phyloP scores from a whole-genome alignment of 2,329 filamentous ascomycete species.

The Fusarium paranaense region DNA sequence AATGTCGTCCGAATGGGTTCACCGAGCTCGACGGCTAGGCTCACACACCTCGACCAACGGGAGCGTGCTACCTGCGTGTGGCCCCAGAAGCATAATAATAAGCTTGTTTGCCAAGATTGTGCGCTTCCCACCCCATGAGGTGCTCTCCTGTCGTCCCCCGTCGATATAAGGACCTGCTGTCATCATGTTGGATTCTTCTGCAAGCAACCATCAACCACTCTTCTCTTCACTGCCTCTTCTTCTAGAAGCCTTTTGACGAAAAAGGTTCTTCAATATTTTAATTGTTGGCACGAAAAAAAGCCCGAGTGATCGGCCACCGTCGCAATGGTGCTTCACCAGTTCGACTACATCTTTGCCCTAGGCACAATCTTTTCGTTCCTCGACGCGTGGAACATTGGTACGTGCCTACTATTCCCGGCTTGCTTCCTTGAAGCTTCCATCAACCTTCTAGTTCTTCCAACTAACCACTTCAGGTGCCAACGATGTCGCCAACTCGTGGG shows the following conservation, averaged over 20 bases:
- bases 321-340: conserved; percentile 57
- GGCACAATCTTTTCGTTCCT: conserved; percentile 74
- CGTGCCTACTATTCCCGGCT: neutral
- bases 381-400: conserved; percentile 74
- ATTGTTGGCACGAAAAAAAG: neutral
- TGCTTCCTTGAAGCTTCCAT: neutral
- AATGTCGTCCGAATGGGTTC: conserved; percentile 26
- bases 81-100: conserved; percentile 42
- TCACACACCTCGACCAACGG: neutral
- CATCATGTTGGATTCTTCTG: conserved; percentile 3
- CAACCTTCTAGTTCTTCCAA: neutral
- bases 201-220: conserved; percentile 16
- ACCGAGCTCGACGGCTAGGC: conserved; percentile 16
- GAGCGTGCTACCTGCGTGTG: conserved; percentile 9
- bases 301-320: conserved; percentile 10
- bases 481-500: conserved; percentile 83
- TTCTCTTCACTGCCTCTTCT: conserved; percentile 11
- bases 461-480: conserved; percentile 39
- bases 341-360: conserved; percentile 73
- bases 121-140: conserved; percentile 17
- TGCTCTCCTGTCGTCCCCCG: neutral
- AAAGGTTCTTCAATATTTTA: neutral
- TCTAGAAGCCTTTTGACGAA: conserved; percentile 18
- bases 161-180: conserved; percentile 37
- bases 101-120: conserved; percentile 43